Conservation (phyloP, 192 early-diverging fungal species). For the Coemansia pectinata region DNA sequence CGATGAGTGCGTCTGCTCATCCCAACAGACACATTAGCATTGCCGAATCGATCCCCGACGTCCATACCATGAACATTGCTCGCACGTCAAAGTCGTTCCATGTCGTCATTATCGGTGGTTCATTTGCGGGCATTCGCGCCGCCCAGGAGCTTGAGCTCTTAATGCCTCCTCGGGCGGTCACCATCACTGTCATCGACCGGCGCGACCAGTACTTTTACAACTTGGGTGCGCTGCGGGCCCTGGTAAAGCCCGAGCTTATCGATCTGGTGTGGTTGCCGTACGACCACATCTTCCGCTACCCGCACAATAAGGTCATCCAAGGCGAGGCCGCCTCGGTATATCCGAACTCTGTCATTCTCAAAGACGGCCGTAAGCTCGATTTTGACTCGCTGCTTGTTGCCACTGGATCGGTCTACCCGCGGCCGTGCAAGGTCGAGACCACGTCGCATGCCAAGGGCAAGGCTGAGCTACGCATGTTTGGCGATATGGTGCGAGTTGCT, state of each 20-base stretch:
- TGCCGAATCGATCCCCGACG: constrained; percentile 8
- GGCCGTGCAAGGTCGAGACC: constrained; percentile 52
- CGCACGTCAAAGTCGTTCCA: constrained; percentile 57
- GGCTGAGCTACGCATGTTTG: constrained; percentile 39
- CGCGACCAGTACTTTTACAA: constrained; percentile 58
- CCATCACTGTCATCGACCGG: constrained; percentile 54
- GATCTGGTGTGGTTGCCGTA: constrained; percentile 54
- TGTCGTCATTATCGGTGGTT: constrained; percentile 54
- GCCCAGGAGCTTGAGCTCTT: constrained; percentile 54
- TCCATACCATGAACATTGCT: constrained; percentile 40
- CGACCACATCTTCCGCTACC: constrained; percentile 42
- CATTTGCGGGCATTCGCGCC: constrained; percentile 54
- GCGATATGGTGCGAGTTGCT: constrained; percentile 58
- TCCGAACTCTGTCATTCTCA: constrained; percentile 49
- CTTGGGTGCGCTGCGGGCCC: constrained; percentile 43
- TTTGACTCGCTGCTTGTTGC: constrained; percentile 56
- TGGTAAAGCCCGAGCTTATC: constrained; percentile 50
- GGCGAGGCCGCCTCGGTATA: constrained; percentile 50
- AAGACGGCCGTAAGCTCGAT: constrained; percentile 44
- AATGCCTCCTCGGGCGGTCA: constrained; percentile 29
- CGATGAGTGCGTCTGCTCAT: background rate
- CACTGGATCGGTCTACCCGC: constrained; percentile 52
- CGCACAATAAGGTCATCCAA: constrained; percentile 50
- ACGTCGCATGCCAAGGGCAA: constrained; percentile 35
- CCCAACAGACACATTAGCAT: constrained; percentile 14